Base-by-base conservation (phyloP, 352 stramenopile species). In the Pythium rishiriense region DNA sequence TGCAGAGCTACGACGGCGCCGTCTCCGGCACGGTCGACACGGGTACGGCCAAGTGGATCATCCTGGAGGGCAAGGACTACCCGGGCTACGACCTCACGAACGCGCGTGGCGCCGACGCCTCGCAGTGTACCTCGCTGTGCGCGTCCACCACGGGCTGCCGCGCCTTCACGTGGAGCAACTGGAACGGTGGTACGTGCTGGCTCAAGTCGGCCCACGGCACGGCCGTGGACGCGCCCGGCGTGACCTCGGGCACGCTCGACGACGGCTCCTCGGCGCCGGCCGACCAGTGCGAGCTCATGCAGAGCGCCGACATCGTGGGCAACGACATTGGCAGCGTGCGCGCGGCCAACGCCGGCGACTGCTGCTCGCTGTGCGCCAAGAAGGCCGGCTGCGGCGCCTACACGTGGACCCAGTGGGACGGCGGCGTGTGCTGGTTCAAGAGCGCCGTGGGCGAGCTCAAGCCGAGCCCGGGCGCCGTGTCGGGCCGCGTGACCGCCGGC, bases 181-280 rank as follows among this genome's bases (percentile, higher is more conserved):
- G 69, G 62, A 85, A 81, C 48, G 62, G 71, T 12, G 79, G 79
- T 8, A 86, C 74, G 12, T 87, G 77, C 66, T 83, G 77, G 77
- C 62, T 83, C 19, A 83, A 85, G 66, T 74, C 55, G 19, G 28
- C 17, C 1, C 28, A 45, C 5, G 62, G 62, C 31, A 21, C 43
- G 28, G 56, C 57, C 11, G 24, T 37, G 3, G n/a, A 9, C 29
- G 58, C 48, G 4, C 21, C 12, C 4, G 61, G 24, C n/a, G 45
- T 37, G 15, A 28, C 41, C 47, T 68, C 61, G 15, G 51, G 43
- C 19, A 37, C 58, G 24, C 25, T 62, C 45, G n/a, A 19, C 2
- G 12, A 6, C 52, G 25, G 22, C 33, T 49, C 46, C 29, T 47
- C 45, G 25, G 21, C 21, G 10, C 14, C 15, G 17, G n/a, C 29